Evolutionary conservation across 2,329 filamentous ascomycete species (phyloP).

Genomic region (Laburnicola sp.): DNA sequence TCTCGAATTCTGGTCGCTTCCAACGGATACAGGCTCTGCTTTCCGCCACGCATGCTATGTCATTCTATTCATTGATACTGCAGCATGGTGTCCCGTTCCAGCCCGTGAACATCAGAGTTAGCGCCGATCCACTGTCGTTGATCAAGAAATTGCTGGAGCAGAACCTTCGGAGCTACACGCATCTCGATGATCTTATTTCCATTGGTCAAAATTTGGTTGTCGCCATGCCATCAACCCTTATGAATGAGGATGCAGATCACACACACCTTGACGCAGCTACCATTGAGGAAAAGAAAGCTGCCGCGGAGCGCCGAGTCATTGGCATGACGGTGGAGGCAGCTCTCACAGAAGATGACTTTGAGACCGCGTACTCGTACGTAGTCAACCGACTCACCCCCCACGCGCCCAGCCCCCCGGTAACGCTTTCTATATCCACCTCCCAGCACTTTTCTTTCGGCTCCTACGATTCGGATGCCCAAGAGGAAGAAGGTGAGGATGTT

Average conservation of each 20-base stretch:
- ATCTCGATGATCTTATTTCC: constrained; percentile 70
- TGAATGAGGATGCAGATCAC: constrained; percentile 57
- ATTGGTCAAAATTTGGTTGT: constrained; percentile 68
- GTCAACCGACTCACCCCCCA: constrained; percentile 65
- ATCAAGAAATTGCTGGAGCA: constrained; percentile 74
- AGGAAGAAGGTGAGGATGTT: constrained; percentile 60
- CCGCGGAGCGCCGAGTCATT: constrained; percentile 68
- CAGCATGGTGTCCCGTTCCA: constrained; percentile 80
- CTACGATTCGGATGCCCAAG: constrained; percentile 20
- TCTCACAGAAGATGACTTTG: constrained; percentile 76
- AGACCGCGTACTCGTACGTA: constrained; percentile 84
- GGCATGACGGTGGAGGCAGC: constrained; percentile 82
- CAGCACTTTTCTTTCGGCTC: constrained; percentile 32
- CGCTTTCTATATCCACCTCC: constrained; percentile 28
- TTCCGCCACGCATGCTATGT: constrained; percentile 72
- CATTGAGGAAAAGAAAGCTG: constrained; percentile 38
- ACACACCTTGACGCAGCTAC: constrained; percentile 20
- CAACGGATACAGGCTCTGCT: constrained; percentile 66
- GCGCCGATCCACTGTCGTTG: constrained; percentile 73
- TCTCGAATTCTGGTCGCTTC: constrained; percentile 57
- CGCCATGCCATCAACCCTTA: constrained; percentile 37
- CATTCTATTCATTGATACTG: constrained; percentile 74
- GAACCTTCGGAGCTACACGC: constrained; percentile 73
- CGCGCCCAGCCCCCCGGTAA: constrained; percentile 30
- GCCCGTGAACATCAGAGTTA: constrained; percentile 76